phyloP scores from a whole-genome alignment of 805 yeast species.

The Limtongozyma cylindracea region DNA sequence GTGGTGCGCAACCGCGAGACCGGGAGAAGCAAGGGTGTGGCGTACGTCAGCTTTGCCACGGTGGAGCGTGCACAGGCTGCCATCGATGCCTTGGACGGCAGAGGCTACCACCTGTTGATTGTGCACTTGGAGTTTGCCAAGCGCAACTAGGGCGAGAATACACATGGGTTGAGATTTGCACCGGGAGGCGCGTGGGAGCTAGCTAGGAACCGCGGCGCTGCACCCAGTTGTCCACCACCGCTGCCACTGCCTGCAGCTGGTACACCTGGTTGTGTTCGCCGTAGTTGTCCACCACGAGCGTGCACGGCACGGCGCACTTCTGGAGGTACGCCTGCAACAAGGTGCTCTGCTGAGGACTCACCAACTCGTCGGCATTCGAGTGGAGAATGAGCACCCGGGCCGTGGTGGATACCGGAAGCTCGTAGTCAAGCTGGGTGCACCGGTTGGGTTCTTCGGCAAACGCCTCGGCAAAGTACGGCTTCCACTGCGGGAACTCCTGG shows the following conservation, averaged over 20 bases:
- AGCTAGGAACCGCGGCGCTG: too few species aligned
- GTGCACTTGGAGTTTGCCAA: constrained; percentile 21
- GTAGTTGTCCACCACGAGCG: constrained; percentile 8
- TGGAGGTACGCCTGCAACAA: constrained; percentile 11
- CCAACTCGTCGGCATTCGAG: constrained; percentile 43
- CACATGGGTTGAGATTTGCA: too few species aligned
- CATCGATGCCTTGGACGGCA: constrained; percentile 54
- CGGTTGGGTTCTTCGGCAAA: too few species aligned
- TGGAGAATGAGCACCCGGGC: constrained; percentile 21
- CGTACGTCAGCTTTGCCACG: constrained; percentile 64
- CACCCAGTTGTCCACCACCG: too few species aligned
- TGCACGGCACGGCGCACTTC: constrained; percentile 1
- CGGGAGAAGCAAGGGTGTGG: constrained; percentile 86
- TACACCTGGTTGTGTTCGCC: constrained; percentile 52
- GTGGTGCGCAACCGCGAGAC: constrained; percentile 83
- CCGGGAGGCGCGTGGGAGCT: too few species aligned
- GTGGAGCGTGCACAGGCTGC: constrained; percentile 55
- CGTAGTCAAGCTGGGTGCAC: too few species aligned
- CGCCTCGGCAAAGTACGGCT: too few species aligned
- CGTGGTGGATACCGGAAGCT: too few species aligned
- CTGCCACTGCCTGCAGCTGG: constrained; percentile 9
- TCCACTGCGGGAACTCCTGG: too few species aligned
- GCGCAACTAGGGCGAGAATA: constrained; percentile 11
- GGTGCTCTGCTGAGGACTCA: constrained; percentile 23
- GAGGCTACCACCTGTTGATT: constrained; percentile 80